Conservation (phyloP, 169 alveolate species). For the Plasmodium reichenowi region DNA sequence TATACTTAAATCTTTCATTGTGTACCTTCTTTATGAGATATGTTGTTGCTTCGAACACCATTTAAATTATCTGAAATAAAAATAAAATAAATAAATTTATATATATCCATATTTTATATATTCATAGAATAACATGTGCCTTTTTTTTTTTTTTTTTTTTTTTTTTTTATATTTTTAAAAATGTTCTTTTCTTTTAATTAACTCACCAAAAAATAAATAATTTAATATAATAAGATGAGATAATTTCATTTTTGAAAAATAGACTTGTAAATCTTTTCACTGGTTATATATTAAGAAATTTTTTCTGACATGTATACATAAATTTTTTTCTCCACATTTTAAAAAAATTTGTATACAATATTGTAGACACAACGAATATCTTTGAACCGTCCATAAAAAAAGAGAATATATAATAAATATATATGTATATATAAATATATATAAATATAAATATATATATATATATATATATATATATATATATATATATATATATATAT, state of each 20-base stretch:
- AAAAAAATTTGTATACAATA: slow-evolving; percentile 6
- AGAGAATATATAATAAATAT: not conserved
- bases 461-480: not conserved
- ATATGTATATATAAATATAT: not conserved
- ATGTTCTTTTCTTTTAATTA: slow-evolving; percentile 1
- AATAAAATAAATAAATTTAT: slow-evolving; percentile 16
- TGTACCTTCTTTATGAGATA: slow-evolving; percentile 32
- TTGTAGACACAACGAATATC: too few relatives aligned
- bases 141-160: too few relatives aligned
- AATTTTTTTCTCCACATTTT: slow-evolving; percentile 23
- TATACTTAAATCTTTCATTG: not conserved
- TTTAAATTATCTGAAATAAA: slow-evolving; percentile 42
- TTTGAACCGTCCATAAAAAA: too few relatives aligned
- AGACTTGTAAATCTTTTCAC: slow-evolving; percentile 33
- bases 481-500: not conserved
- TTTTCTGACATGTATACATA: slow-evolving; percentile 6
- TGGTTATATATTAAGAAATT: slow-evolving; percentile 9
- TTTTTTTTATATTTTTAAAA: not conserved
- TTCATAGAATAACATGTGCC: too few relatives aligned
- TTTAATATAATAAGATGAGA: slow-evolving; percentile 23
- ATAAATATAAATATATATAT: not conserved
- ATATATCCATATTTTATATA: slow-evolving; percentile 1
- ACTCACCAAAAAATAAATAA: slow-evolving; percentile 49
- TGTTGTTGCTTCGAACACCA: slow-evolving; percentile 20
- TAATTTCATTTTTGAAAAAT: slow-evolving; percentile 51